Percentiles rank a stretch among this genome's conserved stretches.
Conservation (phyloP, 1,284 basidiomycete genomes). For the Tilletia walkeri region DNA sequence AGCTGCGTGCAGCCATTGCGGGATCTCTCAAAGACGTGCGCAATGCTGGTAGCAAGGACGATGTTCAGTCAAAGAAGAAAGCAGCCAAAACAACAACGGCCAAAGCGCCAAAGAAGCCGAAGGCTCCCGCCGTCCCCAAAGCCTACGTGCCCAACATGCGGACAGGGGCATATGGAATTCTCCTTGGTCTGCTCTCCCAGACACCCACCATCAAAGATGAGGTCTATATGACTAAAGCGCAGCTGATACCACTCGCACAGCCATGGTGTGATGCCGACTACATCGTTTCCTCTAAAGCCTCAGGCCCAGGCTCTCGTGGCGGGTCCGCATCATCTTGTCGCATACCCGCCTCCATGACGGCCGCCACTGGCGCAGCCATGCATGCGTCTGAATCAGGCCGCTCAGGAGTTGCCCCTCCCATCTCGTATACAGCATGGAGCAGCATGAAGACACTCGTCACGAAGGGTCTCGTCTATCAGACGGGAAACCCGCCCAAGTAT, state of each 20-base stretch:
- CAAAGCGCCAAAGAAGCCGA: constrained; percentile 6
- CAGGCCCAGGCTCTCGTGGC: constrained; percentile 22
- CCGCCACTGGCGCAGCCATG: constrained; percentile 23
- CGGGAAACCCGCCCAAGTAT: constrained; percentile 50
- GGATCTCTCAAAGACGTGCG: background rate
- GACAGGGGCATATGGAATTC: constrained; percentile 28
- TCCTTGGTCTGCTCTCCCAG: constrained; percentile 24
- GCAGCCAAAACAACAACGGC: background rate
- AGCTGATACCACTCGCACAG: constrained; percentile 46
- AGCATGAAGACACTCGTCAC: constrained; percentile 54
- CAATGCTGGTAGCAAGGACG: background rate
- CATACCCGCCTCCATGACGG: constrained; percentile 19
- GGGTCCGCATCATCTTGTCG: constrained; percentile 26
- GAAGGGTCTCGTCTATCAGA: constrained; percentile 48
- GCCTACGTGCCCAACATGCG: constrained; percentile 26
- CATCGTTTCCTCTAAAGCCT: constrained; percentile 21
- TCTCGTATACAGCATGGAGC: constrained; percentile 49
- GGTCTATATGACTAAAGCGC: constrained; percentile 35
- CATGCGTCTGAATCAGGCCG: constrained; percentile 14
- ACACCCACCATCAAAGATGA: constrained; percentile 23
- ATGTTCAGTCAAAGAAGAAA: background rate
- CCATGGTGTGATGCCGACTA: constrained; percentile 50
- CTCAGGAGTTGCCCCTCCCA: constrained; percentile 22
- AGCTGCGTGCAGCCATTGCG: constrained; percentile 3
- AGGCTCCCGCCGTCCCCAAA: constrained; percentile 19